Conservation (phyloP, 306 rosid genomes). For the Malus orientalis region DNA sequence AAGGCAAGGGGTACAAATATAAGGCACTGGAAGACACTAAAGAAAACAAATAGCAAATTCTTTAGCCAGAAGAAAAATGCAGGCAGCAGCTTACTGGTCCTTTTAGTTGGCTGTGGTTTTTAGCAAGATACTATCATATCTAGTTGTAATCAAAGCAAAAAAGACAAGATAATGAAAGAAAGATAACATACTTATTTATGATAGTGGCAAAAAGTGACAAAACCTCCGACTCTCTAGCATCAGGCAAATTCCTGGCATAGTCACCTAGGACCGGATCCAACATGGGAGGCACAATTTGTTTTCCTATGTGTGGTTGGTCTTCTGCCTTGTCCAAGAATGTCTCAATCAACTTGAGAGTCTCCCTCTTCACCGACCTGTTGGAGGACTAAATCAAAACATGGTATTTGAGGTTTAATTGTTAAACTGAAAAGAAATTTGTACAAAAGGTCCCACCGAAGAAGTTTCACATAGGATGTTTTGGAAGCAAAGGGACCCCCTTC, state of each 20-base stretch:
- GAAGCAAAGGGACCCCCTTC: slow-evolving; percentile 91
- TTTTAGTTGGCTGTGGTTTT: not conserved
- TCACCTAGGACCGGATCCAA: slow-evolving; percentile 97
- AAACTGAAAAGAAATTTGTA: not conserved
- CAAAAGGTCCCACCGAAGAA: slow-evolving; percentile 51
- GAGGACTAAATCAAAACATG: not conserved
- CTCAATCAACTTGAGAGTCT: slow-evolving; percentile 88
- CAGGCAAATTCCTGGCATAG: slow-evolving; percentile 95
- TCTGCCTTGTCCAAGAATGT: slow-evolving; percentile 98
- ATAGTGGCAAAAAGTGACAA: slow-evolving; percentile 96
- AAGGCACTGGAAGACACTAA: not conserved
- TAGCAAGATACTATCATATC: not conserved
- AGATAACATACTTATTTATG: slow-evolving; percentile 62
- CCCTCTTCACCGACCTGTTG: slow-evolving; percentile 94
- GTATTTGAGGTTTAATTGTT: not conserved
- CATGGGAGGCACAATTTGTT: slow-evolving; percentile 98
- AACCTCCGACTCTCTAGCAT: slow-evolving; percentile 98
- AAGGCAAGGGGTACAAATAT: not conserved
- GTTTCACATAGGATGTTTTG: slow-evolving; percentile 83
- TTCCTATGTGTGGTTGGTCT: slow-evolving; percentile 94
- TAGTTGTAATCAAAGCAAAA: not conserved
- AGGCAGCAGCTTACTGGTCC: not conserved
- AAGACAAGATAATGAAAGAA: slow-evolving; percentile 1
- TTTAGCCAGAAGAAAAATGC: not conserved
- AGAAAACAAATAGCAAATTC: not conserved